These are phyloP conservation scores for Phytopythium chamaehyphon DNA, from an alignment of 352 stramenopile species.

Conservation along the genomic window DNA sequence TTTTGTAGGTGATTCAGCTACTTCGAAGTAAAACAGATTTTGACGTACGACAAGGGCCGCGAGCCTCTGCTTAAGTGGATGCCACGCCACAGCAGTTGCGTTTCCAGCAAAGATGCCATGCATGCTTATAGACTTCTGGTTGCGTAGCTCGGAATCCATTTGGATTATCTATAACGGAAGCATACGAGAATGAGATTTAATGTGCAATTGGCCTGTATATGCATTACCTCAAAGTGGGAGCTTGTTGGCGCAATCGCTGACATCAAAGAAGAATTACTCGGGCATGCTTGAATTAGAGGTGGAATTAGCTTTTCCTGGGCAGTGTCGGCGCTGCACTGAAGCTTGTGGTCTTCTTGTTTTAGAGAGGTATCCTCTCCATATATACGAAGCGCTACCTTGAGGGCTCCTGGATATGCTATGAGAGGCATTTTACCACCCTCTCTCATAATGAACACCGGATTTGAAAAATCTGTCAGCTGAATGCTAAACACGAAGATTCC, in stretches of 20 bases:
- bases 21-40: background rate
- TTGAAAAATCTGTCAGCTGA: constrained; percentile 17
- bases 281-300: constrained; percentile 31
- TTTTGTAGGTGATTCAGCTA: too few species aligned
- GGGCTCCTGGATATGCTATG: constrained; percentile 38
- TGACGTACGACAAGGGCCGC: constrained; percentile 2
- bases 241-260: constrained; percentile 41
- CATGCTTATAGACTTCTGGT: constrained; percentile 63
- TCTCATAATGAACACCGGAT: constrained; percentile 33
- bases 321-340: constrained; percentile 40
- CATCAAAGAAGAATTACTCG: constrained; percentile 29
- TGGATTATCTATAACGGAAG: constrained; percentile 40
- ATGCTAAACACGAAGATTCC: constrained; percentile 38
- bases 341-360: constrained; percentile 51
- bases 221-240: constrained; percentile 49
- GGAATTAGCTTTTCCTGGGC: constrained; percentile 34
- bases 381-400: constrained; percentile 34
- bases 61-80: constrained; percentile 41
- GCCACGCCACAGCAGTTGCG: constrained; percentile 61
- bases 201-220: background rate
- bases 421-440: constrained; percentile 35
- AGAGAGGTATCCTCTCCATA: constrained; percentile 46
- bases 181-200: background rate
- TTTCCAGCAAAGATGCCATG: constrained; percentile 53
- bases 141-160: constrained; percentile 59